phyloP scores from a whole-genome alignment of 345 rosid genomes.

The Moringa oleifera region DNA sequence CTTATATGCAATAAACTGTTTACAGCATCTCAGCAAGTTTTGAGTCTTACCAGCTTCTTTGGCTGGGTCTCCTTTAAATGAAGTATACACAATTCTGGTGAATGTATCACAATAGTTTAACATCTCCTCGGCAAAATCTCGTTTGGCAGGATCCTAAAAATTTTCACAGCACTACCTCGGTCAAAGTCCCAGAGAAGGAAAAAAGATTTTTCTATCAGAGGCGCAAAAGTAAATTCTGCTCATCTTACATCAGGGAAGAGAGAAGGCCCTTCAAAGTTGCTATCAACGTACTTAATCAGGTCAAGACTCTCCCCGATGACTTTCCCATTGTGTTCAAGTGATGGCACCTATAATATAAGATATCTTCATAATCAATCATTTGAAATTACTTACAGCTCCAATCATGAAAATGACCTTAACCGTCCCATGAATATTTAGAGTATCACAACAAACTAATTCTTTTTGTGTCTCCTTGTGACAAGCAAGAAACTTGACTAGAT shows the following conservation, averaged over 20 bases:
- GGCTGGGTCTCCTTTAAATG: constrained; percentile 59
- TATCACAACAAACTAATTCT: not conserved
- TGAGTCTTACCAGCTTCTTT: constrained; percentile 49
- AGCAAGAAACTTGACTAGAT: not conserved
- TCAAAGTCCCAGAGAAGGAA: not conserved
- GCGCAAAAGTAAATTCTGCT: not conserved
- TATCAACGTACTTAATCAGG: constrained; percentile 66
- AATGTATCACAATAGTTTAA: constrained; percentile 55
- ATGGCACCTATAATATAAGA: constrained; percentile 55
- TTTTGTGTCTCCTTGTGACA: not conserved
- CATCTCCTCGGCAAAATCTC: constrained; percentile 58
- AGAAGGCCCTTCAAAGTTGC: constrained; percentile 81
- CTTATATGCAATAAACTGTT: not conserved
- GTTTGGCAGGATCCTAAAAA: constrained; percentile 63
- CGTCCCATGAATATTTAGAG: too few relatives aligned
- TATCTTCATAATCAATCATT: not conserved
- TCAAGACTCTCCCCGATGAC: constrained; percentile 85
- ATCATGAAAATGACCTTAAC: too few relatives aligned
- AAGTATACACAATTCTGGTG: constrained; percentile 21
- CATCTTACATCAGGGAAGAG: constrained; percentile 55
- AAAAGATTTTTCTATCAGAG: not conserved
- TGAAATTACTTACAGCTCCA: not conserved
- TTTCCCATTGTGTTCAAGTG: constrained; percentile 90
- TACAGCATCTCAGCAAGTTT: not conserved
- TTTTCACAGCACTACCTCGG: constrained; percentile 9